Conservation (phyloP, 164 flowering plant genomes). For the Vitis vinifera region DNA sequence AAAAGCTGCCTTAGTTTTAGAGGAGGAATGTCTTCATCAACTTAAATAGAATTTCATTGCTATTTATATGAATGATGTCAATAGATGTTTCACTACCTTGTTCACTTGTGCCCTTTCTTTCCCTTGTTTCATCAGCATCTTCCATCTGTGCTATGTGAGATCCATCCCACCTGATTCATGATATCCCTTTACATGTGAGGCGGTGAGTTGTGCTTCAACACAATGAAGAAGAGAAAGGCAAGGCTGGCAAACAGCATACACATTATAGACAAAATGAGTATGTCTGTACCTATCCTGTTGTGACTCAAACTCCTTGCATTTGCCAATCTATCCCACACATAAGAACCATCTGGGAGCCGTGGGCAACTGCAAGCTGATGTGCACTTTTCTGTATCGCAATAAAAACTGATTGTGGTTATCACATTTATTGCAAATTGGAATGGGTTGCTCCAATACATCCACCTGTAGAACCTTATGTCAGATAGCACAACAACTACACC, state of each 20-base stretch:
- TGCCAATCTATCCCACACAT: conserved; percentile 34
- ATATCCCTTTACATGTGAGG: background rate
- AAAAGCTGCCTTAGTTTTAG: no score
- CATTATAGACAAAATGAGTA: conserved; percentile 24
- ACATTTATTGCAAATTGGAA: conserved; percentile 28
- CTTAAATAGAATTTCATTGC: no score
- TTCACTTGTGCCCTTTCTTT: no score
- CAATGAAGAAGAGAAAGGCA: conserved; percentile 31
- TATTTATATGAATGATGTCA: no score
- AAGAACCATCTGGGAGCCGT: conserved; percentile 28
- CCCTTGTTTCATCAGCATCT: background rate
- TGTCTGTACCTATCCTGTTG: conserved; percentile 22
- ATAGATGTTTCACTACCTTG: no score
- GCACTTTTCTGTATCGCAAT: conserved; percentile 24
- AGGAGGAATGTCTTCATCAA: no score
- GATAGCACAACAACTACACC: conserved; percentile 32
- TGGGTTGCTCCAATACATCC: conserved; percentile 35
- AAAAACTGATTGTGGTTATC: conserved; percentile 35
- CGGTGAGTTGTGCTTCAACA: conserved; percentile 27
- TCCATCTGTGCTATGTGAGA: background rate
- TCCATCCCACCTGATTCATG: background rate
- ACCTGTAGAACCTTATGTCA: conserved; percentile 27
- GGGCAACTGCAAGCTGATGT: conserved; percentile 29
- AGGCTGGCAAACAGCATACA: conserved; percentile 28
- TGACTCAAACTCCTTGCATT: conserved; percentile 17